Percentiles rank a stretch among this genome's conserved stretches.
phyloP scores from a whole-genome alignment of 768 basidiomycete genomes.

The Tricholomella constricta region DNA sequence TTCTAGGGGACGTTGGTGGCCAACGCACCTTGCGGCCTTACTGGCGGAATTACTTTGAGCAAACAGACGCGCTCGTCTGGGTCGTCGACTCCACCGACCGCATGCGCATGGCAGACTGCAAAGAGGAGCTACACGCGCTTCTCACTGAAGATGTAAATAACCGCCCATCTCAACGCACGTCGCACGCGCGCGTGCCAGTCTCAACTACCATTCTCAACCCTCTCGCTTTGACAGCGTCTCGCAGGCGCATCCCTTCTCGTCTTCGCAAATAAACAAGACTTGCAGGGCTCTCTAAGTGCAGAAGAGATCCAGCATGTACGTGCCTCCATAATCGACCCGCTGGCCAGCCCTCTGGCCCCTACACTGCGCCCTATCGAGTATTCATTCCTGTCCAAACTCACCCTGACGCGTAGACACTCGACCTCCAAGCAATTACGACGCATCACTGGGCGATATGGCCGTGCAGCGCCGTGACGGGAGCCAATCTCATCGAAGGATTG shows the following conservation, averaged over 20 bases:
- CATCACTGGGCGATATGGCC: conserved; percentile 90
- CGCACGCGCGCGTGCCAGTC: conserved; percentile 11
- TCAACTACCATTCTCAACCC: conserved; percentile 2
- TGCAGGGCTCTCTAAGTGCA: conserved; percentile 82
- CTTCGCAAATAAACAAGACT: conserved; percentile 98
- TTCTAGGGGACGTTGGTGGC: conserved; percentile 95
- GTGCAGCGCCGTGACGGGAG: conserved; percentile 91
- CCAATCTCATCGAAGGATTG: conserved; percentile 81
- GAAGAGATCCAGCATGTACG: conserved; percentile 82
- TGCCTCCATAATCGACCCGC: background rate
- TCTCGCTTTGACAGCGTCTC: conserved; percentile 61
- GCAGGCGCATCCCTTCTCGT: conserved; percentile 95
- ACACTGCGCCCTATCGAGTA: too few relatives aligned
- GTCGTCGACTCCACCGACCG: conserved; percentile 96
- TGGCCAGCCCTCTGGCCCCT: conserved; percentile 11
- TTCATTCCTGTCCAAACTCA: conserved; percentile 6
- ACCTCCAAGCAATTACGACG: conserved; percentile 77
- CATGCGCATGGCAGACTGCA: conserved; percentile 89
- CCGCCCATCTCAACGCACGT: too few relatives aligned
- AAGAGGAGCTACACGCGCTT: conserved; percentile 80
- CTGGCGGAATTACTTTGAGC: conserved; percentile 99
- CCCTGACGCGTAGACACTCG: conserved; percentile 22
- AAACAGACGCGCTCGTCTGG: conserved; percentile 98
- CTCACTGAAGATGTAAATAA: conserved; percentile 86
- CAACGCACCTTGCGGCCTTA: conserved; percentile 95